Conservation (phyloP, 257 asterid species). For the Prunella vulgaris region DNA sequence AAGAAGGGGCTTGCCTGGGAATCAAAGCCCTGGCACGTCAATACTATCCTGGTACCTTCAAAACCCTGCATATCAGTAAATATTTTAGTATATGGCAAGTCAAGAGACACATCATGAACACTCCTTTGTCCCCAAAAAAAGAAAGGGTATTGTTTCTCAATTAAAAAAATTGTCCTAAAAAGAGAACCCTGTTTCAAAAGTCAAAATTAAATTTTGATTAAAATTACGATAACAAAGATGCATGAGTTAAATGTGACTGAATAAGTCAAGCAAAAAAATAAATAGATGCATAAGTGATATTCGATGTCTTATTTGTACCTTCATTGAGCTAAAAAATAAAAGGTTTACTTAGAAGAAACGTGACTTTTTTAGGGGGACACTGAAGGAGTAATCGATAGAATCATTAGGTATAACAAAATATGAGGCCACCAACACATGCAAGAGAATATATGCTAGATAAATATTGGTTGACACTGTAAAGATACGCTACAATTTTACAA, state of each 20-base stretch:
- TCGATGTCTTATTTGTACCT: not conserved
- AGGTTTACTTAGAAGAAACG: not conserved
- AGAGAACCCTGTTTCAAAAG: not conserved
- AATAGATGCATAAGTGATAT: not conserved
- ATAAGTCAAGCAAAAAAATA: not conserved
- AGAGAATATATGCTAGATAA: not conserved
- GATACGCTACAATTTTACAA: slow-evolving; percentile 10
- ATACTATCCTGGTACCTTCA: slow-evolving; percentile 53
- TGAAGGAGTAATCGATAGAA: not conserved
- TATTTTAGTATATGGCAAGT: not conserved
- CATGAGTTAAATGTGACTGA: not conserved
- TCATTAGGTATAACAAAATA: slow-evolving; percentile 9
- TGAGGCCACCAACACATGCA: not conserved
- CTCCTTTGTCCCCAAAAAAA: not conserved
- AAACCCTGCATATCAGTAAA: slow-evolving; percentile 54
- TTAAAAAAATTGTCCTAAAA: not conserved
- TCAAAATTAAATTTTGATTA: not conserved
- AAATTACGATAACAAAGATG: not conserved
- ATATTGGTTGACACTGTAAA: not conserved
- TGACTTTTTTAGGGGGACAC: not conserved
- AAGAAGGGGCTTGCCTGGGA: slow-evolving; percentile 51
- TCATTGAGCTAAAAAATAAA: not conserved
- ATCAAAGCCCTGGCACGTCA: slow-evolving; percentile 74
- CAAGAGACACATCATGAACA: slow-evolving; percentile 9
- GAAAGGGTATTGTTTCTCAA: not conserved